Base-by-base conservation (phyloP, 2,329 filamentous ascomycete genomes). In the Phaeomoniella chlamydospora region DNA sequence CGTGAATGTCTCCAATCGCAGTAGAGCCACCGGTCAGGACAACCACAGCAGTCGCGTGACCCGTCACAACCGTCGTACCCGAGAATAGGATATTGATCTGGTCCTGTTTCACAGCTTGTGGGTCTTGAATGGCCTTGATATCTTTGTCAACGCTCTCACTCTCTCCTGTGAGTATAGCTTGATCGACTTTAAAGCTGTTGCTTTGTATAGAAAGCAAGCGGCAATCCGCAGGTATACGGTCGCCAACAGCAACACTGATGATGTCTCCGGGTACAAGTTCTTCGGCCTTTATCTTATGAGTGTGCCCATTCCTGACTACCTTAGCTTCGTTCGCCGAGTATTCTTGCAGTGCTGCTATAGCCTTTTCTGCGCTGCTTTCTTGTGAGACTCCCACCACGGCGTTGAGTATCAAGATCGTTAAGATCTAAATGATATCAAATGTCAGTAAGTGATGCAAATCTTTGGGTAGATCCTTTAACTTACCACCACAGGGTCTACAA, bases 301-400 rank as follows among this genome's bases (percentile, higher is more conserved):
- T 67, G 48, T 79, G 74, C 35, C 88, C 86, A 62, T 88, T 78
- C 51, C 90, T 82, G 40, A 94, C 59, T 36, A 93, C 88, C 55
- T 88, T 98, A 48, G 90, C 88, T 60, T 94, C 85, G 61, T 96
- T 98, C 52, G 90, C 90, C 18, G 88, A 96, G 65, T 98, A 98
- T 72, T 98, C 88, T 62, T 98, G 90, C 39, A 98, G 74, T 31
- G 90, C 90, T 16, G 90, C 87, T 56, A 98, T 98, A 35, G 90
- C 90, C 65, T 96, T 94, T 60, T 98, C 90, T 45, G 90, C 90
- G 54, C 87, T 94, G 62, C 84, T 94, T 68, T 98, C 90, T 68
- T 98, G 90, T 38, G 88, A 94, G 17, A 98, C 90, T 55, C 90
- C 90, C 44, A 98, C 90, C 47, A 98, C 80, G 42, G 90, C 83